Evolutionary conservation across 495 filamentous ascomycete species (phyloP).

Genomic region (Tuber indicum): DNA sequence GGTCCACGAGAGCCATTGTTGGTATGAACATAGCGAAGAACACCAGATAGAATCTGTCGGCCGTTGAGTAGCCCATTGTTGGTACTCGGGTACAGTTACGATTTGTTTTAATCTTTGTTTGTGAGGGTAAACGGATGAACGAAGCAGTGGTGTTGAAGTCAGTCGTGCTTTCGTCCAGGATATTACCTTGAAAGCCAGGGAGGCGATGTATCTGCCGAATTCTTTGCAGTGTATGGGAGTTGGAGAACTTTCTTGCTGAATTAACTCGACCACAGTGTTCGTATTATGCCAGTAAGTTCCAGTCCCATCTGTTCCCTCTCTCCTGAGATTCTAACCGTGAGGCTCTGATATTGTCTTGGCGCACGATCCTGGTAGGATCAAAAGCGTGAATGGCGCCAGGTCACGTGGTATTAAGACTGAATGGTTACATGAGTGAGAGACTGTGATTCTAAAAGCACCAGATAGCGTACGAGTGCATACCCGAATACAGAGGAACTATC

Average conservation of each 20-base stretch:
- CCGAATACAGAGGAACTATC: background rate
- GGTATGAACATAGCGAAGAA: slow-evolving; percentile 33
- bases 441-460: background rate
- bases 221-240: background rate
- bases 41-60: slow-evolving; percentile 21
- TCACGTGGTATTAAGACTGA: background rate
- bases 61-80: slow-evolving; percentile 20
- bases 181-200: background rate
- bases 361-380: background rate
- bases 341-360: background rate
- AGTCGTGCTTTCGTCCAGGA: background rate
- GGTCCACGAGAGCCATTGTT: slow-evolving; percentile 34
- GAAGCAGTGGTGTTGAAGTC: slow-evolving; percentile 2
- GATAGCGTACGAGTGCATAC: too few relatives aligned
- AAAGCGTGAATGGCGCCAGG: background rate
- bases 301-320: background rate
- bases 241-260: background rate
- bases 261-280: background rate
- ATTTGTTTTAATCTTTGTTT: background rate
- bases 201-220: background rate
- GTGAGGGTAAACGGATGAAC: background rate
- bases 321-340: background rate
- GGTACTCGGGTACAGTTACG: background rate
- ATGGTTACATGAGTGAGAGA: background rate
- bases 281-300: background rate